Base-by-base conservation (phyloP, 2,329 filamentous ascomycete genomes). In the Colletotrichum magnum region DNA sequence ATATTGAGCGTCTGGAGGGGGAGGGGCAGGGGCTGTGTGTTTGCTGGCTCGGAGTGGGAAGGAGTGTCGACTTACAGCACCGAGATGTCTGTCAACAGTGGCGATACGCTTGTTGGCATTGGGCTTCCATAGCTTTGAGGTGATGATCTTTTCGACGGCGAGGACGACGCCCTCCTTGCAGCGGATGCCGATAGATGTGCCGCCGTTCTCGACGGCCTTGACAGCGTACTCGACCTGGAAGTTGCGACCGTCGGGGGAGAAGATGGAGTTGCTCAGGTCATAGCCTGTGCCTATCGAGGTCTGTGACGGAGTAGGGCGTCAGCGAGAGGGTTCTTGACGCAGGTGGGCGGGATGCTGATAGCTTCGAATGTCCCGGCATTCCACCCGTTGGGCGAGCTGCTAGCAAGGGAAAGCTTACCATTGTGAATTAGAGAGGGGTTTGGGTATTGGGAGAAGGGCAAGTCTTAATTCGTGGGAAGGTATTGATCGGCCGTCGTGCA, bases 261-360 rank as follows among this genome's bases (percentile, higher is more conserved):
- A 99, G 87, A 98, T 97, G 79, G 96, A 98, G 89, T 99, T 99
- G 81, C 94, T 94, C 78, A 99, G 92, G 90, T 99, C 96, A 86
- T 99, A 99, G 79, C 96, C 96, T 78, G 96, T 99, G 80, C 96
- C 96, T 93, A 99, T 99, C 80, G 96, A 99, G 79, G 96, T 99
- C 96, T 99, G n/a, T 24, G 10, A 15, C 21, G 75, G 47, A 57
- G 32, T 16, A 45, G 41, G 13, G 58, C 48, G 72, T 73, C 47
- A 73, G 65, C 36, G 39, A n/a, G 16, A 13, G 24, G 52, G 36
- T n/a, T 54, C 12, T 39, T 24, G 24, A 45, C 12, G 41, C 6
- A 51, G 16, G 36, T 26, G 45, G 51, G 45, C 56, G 45, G 50
- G 24, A 50, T 58, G 7, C 18, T 54, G 36, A 56, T 47, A 69